Base-by-base conservation (phyloP, 78 protist species). In the Abeoforma whisleri region DNA sequence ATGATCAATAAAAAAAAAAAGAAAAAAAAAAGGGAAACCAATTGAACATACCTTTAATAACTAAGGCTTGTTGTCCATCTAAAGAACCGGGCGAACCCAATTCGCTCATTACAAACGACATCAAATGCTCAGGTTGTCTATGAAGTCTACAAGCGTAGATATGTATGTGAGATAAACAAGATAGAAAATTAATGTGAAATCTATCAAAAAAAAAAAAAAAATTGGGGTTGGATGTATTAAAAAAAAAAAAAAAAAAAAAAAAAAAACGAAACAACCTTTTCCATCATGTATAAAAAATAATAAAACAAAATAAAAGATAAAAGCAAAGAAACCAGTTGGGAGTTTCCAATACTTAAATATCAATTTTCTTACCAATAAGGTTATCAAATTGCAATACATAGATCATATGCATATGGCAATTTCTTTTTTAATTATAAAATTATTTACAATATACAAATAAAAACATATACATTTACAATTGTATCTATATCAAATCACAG, bases 1-100 rank as follows among this genome's bases (percentile, higher is more conserved):
- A n/a, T n/a, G n/a, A n/a, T n/a, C n/a, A n/a, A n/a, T n/a, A n/a
- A n/a, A n/a, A n/a, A n/a, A n/a, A n/a, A n/a, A n/a, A n/a, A n/a
- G n/a, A n/a, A n/a, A n/a, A n/a, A n/a, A n/a, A n/a, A n/a, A n/a
- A n/a, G n/a, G n/a, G n/a, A n/a, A n/a, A n/a, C n/a, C n/a, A n/a
- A n/a, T n/a, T n/a, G n/a, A n/a, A n/a, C n/a, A n/a, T n/a, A 2
- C 99, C 99, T 81, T 90, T 91, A 81, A 96, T 91, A 68, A 96
- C 89, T 68, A 96, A 87, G 19, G 89, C 90, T 62, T 81, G 76
- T 81, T 84, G 89, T 68, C 95, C 97, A 71, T 94, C 98, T 35
- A 96, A 79, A 5, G 94, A 88, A 33, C 98, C 99, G 68, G 90
- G 91, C 19, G 97, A 91, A 80, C 98, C 97, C 84, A 96, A 75